These are phyloP conservation scores for Talaromyces nanjingensis DNA, from an alignment of 495 filamentous ascomycete species.

Conservation along the genomic window DNA sequence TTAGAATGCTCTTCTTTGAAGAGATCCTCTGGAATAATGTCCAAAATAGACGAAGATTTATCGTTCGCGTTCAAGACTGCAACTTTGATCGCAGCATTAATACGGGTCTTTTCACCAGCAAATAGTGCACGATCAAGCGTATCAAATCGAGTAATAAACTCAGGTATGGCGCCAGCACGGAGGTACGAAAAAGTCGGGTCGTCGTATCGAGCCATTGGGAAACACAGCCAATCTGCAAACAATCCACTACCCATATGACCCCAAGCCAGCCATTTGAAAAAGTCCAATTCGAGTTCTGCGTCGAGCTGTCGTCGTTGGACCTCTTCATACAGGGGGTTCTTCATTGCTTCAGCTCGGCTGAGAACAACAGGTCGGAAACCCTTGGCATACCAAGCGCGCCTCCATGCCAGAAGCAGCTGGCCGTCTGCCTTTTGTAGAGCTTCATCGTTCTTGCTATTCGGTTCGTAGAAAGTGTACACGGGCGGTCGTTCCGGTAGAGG, in stretches of 20 bases:
- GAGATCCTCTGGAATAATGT: conserved; percentile 46
- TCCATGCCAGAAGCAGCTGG: conserved; percentile 77
- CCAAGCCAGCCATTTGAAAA: conserved; percentile 89
- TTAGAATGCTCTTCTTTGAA: conserved; percentile 60
- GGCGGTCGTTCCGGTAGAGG: conserved; percentile 62
- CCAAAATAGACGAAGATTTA: conserved; percentile 48
- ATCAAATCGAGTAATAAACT: conserved; percentile 64
- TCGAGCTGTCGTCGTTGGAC: conserved; percentile 40
- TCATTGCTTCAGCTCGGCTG: conserved; percentile 73
- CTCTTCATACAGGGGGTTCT: conserved; percentile 67
- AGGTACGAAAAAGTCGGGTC: conserved; percentile 65
- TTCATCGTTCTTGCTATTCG: conserved; percentile 52
- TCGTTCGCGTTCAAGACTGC: conserved; percentile 48
- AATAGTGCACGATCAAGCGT: conserved; percentile 65
- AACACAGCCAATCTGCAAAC: conserved; percentile 67
- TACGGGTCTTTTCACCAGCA: conserved; percentile 57
- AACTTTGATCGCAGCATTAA: conserved; percentile 60
- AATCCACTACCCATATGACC: conserved; percentile 85
- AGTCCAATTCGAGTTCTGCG: conserved; percentile 56
- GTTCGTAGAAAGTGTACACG: conserved; percentile 92
- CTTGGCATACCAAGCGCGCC: conserved; percentile 88
- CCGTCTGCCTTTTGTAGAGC: conserved; percentile 62
- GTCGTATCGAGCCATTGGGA: conserved; percentile 79
- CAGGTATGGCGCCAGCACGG: conserved; percentile 64
- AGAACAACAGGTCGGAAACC: conserved; percentile 85